Evolutionary conservation across 306 rosid genomes (phyloP).

Genomic region (Sophora flavescens): DNA sequence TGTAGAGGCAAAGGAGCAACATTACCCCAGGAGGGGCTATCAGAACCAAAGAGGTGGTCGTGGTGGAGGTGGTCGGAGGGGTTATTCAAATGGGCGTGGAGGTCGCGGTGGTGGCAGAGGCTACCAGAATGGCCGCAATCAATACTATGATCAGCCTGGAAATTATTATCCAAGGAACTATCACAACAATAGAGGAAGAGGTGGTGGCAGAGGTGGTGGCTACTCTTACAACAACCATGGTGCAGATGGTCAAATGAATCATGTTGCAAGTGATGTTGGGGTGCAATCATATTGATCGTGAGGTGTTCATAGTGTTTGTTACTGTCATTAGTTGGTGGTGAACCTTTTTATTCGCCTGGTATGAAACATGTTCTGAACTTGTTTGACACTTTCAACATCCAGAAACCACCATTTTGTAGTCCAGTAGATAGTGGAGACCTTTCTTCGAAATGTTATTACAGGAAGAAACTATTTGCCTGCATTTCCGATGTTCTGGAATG

Average conservation of each 20-base stretch:
- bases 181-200: slow-evolving; percentile 77
- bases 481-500: slow-evolving; percentile 29
- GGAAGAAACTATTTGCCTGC: slow-evolving; percentile 32
- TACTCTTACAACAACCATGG: slow-evolving; percentile 60
- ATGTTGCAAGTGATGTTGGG: slow-evolving; percentile 69
- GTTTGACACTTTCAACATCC: slow-evolving; percentile 56
- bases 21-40: slow-evolving; percentile 66
- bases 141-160: slow-evolving; percentile 85
- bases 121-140: slow-evolving; percentile 82
- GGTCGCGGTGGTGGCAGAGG: slow-evolving; percentile 72
- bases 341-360: slow-evolving; percentile 52
- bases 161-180: slow-evolving; percentile 77
- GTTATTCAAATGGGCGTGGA: slow-evolving; percentile 82
- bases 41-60: slow-evolving; percentile 92
- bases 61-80: slow-evolving; percentile 82
- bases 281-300: slow-evolving; percentile 64
- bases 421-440: slow-evolving; percentile 45
- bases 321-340: slow-evolving; percentile 55
- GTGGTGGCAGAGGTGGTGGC: slow-evolving; percentile 79
- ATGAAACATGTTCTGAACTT: slow-evolving; percentile 54
- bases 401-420: slow-evolving; percentile 57
- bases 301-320: slow-evolving; percentile 55
- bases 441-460: slow-evolving; percentile 47
- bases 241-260: slow-evolving; percentile 60
- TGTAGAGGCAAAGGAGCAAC: slow-evolving; percentile 76